phyloP scores from a whole-genome alignment of 148 eudicot species.

The Pharnaceum exiguum region DNA sequence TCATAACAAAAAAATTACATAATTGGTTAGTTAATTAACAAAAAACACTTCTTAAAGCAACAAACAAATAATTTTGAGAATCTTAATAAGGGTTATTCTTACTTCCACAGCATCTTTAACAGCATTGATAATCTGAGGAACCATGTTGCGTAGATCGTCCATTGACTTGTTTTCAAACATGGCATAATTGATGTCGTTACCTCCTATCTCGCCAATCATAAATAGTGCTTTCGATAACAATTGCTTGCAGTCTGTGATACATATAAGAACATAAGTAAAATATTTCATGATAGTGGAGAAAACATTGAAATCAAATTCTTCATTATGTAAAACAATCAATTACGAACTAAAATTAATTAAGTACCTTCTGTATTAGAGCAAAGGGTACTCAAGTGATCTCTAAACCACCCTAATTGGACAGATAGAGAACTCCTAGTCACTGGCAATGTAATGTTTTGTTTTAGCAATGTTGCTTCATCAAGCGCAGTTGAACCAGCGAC shows the following conservation, averaged over 20 bases:
- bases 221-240: slow-evolving; percentile 15
- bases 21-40: background rate
- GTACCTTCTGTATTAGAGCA: slow-evolving; percentile 25
- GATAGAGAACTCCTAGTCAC: slow-evolving; percentile 26
- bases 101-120: slow-evolving; percentile 14
- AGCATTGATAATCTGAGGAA: slow-evolving; percentile 19
- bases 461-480: slow-evolving; percentile 16
- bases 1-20: background rate
- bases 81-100: background rate
- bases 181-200: slow-evolving; percentile 22
- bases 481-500: slow-evolving; percentile 49
- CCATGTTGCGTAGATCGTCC: slow-evolving; percentile 13
- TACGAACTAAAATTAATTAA: no score
- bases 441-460: slow-evolving; percentile 12
- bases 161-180: slow-evolving; percentile 19
- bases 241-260: slow-evolving; percentile 13
- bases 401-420: slow-evolving; percentile 30
- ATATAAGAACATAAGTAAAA: background rate
- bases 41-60: background rate
- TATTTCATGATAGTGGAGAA: background rate
- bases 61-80: background rate
- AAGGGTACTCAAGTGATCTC: slow-evolving; percentile 26
- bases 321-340: background rate
- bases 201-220: slow-evolving; percentile 20
- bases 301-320: background rate